A percentile compares a stretch with the other conserved stretches of the same genome.
Evolutionary conservation across 2,329 filamentous ascomycete genomes (phyloP).

Genomic region (Boeremia exigua): DNA sequence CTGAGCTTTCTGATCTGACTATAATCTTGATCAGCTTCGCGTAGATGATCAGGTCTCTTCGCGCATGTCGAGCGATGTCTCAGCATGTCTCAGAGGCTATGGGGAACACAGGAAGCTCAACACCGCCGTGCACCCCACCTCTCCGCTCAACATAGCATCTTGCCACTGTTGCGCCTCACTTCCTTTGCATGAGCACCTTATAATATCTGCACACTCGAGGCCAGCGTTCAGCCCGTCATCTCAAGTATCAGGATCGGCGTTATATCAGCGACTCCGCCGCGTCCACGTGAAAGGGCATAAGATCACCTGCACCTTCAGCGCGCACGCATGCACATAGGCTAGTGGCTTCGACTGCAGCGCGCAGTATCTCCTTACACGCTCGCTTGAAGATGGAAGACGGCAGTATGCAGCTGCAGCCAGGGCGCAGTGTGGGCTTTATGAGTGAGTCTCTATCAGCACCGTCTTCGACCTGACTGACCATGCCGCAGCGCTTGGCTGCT

Average conservation of each 20-base stretch:
- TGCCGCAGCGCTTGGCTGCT: conserved; percentile 78
- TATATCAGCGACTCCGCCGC: conserved; percentile 1
- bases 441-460: conserved; percentile 30
- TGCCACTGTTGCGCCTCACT: not conserved
- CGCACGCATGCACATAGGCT: not conserved
- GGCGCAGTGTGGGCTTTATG: conserved; percentile 49
- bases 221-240: not conserved
- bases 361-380: not conserved
- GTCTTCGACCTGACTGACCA: conserved; percentile 17
- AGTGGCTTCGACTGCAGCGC: conserved; percentile 17
- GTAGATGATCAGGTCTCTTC: not conserved
- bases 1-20: not conserved
- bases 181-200: not conserved
- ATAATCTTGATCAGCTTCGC: not conserved
- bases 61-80: not conserved
- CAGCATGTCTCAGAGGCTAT: not conserved
- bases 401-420: conserved; percentile 39
- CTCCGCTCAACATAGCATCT: conserved; percentile 3
- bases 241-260: not conserved
- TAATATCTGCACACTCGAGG: not conserved
- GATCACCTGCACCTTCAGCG: conserved; percentile 6
- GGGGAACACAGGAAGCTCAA: not conserved
- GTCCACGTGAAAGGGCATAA: conserved; percentile 39
- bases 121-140: not conserved
- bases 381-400: conserved; percentile 37